These are phyloP conservation scores for Striga hermonthica DNA, from an alignment of 305 asterid species.

Conservation along the genomic window DNA sequence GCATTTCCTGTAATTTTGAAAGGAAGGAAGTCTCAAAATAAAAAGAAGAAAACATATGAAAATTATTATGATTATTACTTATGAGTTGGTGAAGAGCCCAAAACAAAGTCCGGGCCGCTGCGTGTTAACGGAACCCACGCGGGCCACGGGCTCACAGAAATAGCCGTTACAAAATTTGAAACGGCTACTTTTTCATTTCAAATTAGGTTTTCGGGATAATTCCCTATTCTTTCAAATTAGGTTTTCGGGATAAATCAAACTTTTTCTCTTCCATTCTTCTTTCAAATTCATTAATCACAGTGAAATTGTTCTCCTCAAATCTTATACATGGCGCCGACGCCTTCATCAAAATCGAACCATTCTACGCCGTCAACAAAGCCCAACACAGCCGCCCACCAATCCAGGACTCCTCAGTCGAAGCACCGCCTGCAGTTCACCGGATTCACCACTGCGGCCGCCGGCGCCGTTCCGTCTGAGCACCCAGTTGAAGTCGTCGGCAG, in stretches of 20 bases:
- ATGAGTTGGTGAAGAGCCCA: background rate
- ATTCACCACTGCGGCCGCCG: constrained; percentile 32
- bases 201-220: no score
- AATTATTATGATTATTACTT: background rate
- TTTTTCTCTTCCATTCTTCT: background rate
- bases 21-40: background rate
- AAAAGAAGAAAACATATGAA: background rate
- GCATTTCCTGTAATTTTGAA: no score
- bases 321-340: constrained; percentile 59
- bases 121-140: background rate
- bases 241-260: no score
- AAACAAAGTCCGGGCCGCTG: background rate
- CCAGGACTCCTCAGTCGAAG: constrained; percentile 68
- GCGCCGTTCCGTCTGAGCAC: constrained; percentile 52
- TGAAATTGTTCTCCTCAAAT: background rate
- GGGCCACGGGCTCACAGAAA: background rate
- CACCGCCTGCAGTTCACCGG: constrained; percentile 56
- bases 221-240: no score
- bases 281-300: background rate
- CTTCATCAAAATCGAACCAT: constrained; percentile 50
- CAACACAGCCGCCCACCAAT: constrained; percentile 40
- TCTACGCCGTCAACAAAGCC: constrained; percentile 59
- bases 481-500: constrained; percentile 92
- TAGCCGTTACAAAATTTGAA: constrained; percentile 1
- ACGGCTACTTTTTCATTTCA: background rate